Conservation (phyloP, 306 rosid species). For the Prunus armeniaca region DNA sequence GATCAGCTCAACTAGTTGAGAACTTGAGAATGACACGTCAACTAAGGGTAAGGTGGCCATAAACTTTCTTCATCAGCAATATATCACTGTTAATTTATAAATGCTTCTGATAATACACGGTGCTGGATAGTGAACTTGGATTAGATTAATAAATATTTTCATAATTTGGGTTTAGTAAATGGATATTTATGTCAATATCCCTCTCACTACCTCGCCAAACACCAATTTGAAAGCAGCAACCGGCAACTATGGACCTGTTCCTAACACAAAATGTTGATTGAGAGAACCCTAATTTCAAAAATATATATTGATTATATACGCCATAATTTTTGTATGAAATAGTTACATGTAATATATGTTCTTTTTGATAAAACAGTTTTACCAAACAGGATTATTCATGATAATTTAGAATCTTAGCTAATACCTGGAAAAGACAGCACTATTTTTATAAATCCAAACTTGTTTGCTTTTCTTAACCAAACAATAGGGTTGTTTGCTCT, state of each 20-base stretch:
- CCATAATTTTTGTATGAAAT: background rate
- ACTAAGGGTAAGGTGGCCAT: constrained; percentile 40
- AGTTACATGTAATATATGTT: no score
- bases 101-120: no score
- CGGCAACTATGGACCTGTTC: no score
- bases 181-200: no score
- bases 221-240: no score
- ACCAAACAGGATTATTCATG: background rate
- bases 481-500: constrained; percentile 24
- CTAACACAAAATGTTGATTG: no score
- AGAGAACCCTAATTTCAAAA: no score
- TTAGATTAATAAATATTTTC: no score
- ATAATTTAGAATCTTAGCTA: background rate
- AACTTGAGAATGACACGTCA: constrained; percentile 42
- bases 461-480: constrained; percentile 43
- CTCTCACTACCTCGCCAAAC: no score
- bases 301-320: no score
- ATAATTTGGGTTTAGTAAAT: no score
- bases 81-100: background rate
- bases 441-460: constrained; percentile 16
- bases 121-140: no score
- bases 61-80: background rate
- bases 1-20: constrained; percentile 1
- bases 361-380: background rate
- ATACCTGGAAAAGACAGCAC: background rate